phyloP scores from a whole-genome alignment of 441 rosid species.

The Gossypium davidsonii region DNA sequence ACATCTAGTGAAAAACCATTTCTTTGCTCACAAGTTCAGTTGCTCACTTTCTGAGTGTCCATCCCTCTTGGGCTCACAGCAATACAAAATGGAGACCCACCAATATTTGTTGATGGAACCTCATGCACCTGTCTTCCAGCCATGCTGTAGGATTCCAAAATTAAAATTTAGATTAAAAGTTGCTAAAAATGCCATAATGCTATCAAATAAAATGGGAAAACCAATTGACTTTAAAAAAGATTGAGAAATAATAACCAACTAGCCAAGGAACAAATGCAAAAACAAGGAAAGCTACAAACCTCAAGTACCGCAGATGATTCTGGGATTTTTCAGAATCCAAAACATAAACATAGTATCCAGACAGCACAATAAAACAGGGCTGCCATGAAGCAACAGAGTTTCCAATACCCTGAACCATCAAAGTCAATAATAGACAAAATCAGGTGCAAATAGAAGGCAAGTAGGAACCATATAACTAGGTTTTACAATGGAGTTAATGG shows the following conservation, averaged over 20 bases:
- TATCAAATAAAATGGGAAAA: constrained; percentile 1
- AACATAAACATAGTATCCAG: constrained; percentile 79
- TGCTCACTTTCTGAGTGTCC: constrained; percentile 67
- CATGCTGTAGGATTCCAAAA: constrained; percentile 61
- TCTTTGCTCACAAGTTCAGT: constrained; percentile 16
- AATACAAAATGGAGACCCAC: constrained; percentile 79
- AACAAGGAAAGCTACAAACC: constrained; percentile 43
- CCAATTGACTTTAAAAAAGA: not conserved
- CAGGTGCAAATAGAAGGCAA: constrained; percentile 16
- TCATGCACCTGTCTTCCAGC: constrained; percentile 87
- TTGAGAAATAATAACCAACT: not conserved
- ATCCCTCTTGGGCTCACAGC: constrained; percentile 78
- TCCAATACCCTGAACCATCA: constrained; percentile 77
- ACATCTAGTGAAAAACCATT: not conserved
- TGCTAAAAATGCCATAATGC: constrained; percentile 6
- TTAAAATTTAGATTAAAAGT: constrained; percentile 19
- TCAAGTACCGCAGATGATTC: constrained; percentile 77
- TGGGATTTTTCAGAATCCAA: constrained; percentile 78
- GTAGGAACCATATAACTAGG: constrained; percentile 20
- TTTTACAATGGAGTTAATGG: constrained; percentile 12
- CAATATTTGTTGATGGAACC: constrained; percentile 73
- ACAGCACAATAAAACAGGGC: constrained; percentile 79
- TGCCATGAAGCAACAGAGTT: constrained; percentile 94
- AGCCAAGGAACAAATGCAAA: not conserved
- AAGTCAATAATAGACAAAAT: constrained; percentile 18